These are phyloP conservation scores for Physcomitrium patens DNA, from an alignment of 225 moss, liverwort and hornwort genomes.

Conservation along the genomic window DNA sequence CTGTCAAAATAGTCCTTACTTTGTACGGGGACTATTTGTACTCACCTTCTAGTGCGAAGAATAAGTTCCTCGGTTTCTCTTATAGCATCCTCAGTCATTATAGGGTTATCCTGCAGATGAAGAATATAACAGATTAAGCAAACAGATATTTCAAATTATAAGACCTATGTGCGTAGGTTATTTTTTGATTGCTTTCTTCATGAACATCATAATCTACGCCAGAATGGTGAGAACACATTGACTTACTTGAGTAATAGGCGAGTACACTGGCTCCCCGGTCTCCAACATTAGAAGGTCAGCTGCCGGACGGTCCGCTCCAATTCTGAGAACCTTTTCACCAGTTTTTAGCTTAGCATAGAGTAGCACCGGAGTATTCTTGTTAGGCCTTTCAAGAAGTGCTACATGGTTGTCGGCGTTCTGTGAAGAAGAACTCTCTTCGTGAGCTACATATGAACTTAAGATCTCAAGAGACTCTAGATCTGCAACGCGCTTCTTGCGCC, in stretches of 20 bases:
- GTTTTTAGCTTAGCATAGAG: slow-evolving; percentile 68
- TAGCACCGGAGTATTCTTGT: slow-evolving; percentile 34
- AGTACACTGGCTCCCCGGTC: slow-evolving; percentile 81
- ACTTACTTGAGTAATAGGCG: slow-evolving; percentile 84
- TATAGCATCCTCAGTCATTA: slow-evolving; percentile 93
- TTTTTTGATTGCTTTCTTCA: too few species aligned
- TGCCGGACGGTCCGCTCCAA: slow-evolving; percentile 87
- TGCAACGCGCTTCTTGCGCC: slow-evolving; percentile 81
- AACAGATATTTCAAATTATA: neutral
- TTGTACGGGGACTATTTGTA: neutral
- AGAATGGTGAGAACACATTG: neutral
- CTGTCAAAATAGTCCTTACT: neutral
- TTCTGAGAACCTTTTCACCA: slow-evolving; percentile 62
- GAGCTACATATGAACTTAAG: slow-evolving; percentile 45
- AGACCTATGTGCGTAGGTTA: too few species aligned
- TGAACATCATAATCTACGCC: neutral
- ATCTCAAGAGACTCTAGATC: slow-evolving; percentile 71
- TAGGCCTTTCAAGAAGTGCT: neutral
- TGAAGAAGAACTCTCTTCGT: slow-evolving; percentile 28
- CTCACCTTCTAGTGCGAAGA: slow-evolving; percentile 85
- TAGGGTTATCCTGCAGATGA: slow-evolving; percentile 72
- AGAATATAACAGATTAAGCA: slow-evolving; percentile 16
- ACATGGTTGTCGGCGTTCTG: slow-evolving; percentile 20
- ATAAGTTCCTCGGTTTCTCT: slow-evolving; percentile 93
- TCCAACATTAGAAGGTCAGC: slow-evolving; percentile 89